Conservation (phyloP, 1,284 basidiomycete genomes). For the Termitomyces sp. region DNA sequence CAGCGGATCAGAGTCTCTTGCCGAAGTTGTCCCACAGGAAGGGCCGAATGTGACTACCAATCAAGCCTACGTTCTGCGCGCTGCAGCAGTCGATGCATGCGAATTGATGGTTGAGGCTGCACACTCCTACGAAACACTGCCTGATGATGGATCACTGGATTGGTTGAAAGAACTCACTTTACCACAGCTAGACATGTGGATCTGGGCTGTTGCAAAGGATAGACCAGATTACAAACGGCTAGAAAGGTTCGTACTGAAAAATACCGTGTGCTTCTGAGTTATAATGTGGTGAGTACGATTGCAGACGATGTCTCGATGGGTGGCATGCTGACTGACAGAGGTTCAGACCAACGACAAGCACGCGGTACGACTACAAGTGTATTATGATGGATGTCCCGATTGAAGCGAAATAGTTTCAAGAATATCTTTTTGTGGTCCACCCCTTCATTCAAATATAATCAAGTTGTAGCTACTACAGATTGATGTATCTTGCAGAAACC, state of each 20-base stretch:
- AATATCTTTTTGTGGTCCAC: background rate
- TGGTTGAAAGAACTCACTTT: slow-evolving; percentile 57
- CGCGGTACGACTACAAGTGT: background rate
- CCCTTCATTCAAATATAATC: background rate
- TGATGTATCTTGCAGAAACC: background rate
- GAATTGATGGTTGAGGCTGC: slow-evolving; percentile 59
- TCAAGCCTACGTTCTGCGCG: slow-evolving; percentile 75
- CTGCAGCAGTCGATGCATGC: slow-evolving; percentile 74
- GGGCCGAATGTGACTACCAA: slow-evolving; percentile 57
- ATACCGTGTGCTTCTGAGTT: slow-evolving; percentile 60
- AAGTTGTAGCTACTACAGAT: background rate
- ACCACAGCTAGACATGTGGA: slow-evolving; percentile 66
- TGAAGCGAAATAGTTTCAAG: background rate
- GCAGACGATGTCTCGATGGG: background rate
- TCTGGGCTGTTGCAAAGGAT: slow-evolving; percentile 76
- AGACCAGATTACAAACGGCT: slow-evolving; percentile 60
- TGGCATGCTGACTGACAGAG: background rate
- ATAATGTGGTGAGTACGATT: background rate
- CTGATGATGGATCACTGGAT: slow-evolving; percentile 24
- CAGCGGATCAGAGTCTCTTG: slow-evolving; percentile 10
- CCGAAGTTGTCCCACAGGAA: slow-evolving; percentile 38
- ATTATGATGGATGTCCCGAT: background rate
- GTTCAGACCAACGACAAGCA: background rate
- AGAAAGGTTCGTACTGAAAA: slow-evolving; percentile 54
- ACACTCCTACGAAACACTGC: slow-evolving; percentile 25